These are phyloP conservation scores for Leccinum ochraceum DNA, from an alignment of 768 basidiomycete genomes.

Conservation along the genomic window DNA sequence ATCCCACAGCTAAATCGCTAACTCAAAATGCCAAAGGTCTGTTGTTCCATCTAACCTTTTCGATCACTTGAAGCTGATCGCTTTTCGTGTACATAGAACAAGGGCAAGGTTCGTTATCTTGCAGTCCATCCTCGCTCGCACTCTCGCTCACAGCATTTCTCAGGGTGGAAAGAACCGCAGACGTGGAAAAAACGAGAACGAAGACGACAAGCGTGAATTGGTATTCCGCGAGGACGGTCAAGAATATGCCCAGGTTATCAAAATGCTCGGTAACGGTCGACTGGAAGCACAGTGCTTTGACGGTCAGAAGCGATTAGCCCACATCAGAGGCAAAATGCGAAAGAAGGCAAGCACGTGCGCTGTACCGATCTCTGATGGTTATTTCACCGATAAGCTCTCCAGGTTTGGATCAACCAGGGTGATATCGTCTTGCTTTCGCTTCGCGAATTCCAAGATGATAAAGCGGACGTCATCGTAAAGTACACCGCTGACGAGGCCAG, in stretches of 20 bases:
- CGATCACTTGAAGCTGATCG: neutral
- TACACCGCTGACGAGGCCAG: conserved; percentile 96
- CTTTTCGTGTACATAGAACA: conserved; percentile 20
- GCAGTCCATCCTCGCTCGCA: neutral
- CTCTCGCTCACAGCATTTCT: conserved; percentile 7
- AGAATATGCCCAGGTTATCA: conserved; percentile 96
- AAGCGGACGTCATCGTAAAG: conserved; percentile 99
- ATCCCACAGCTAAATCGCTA: neutral
- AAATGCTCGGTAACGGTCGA: conserved; percentile 98
- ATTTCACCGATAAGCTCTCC: conserved; percentile 6
- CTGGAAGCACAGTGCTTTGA: conserved; percentile 97
- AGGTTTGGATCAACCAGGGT: conserved; percentile 99
- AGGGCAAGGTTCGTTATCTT: conserved; percentile 26
- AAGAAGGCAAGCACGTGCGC: conserved; percentile 75
- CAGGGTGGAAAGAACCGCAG: conserved; percentile 99
- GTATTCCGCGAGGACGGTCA: conserved; percentile 99
- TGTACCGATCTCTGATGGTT: neutral
- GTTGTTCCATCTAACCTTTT: neutral
- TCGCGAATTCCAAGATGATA: conserved; percentile 98
- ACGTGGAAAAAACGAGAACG: conserved; percentile 99
- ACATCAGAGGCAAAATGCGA: conserved; percentile 98
- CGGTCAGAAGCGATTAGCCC: conserved; percentile 95
- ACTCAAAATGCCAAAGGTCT: conserved; percentile 29
- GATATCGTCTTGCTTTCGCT: conserved; percentile 94
- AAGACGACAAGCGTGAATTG: conserved; percentile 97